Evolutionary conservation across 805 yeast genomes (phyloP), one percentile per base, ranked within the genome.

Genomic region (Metschnikowia baotianmanensis): DNA sequence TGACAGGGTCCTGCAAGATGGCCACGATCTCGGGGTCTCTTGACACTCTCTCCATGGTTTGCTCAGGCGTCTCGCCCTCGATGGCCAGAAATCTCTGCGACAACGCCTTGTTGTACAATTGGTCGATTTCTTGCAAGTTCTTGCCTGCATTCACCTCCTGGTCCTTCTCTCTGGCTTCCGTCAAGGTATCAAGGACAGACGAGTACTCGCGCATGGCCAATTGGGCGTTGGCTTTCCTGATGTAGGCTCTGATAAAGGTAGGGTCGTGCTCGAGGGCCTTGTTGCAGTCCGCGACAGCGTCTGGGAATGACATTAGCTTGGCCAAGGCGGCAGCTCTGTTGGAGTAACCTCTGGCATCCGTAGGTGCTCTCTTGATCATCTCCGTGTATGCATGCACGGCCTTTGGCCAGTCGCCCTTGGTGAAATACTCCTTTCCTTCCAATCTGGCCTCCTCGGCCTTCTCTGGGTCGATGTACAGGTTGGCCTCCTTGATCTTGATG

Each of bases 281-380:
- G 58, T 91, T 86, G 72, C 97, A 89, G 68, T 93, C 99, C 55
- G 77, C 76, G 43, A 93, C 83, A 13, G 96, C 97, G 53, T 91
- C 98, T 15, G 97, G 97, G 85, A 91, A 93, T 10, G 96, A 87
- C 86, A 91, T 80, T 53, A 93, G 78, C 67, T 93, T 93, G 34
- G 96, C 83, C 61, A 85, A 77, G 1, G 96, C 96, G 28, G 99
- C 99, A 38, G 99, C 99, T 69, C 99, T 85, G 72, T 93, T 93
- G 25, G 96, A 89, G 66, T 89, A 93, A 43, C 97, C 98, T 65
- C 96, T 81, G 18, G 95, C 95, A 65, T 93, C 98, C 42, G 80
- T 80, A 42, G 99, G 99, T n/a, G 90, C 89, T 63, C 99, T 85
- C 69, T 89, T 87, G 56, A 91, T 74, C 90, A 93, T 93, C 69